These are phyloP conservation scores for Alternaria brassicicola DNA, from an alignment of 2,329 filamentous ascomycete species.

Conservation along the genomic window DNA sequence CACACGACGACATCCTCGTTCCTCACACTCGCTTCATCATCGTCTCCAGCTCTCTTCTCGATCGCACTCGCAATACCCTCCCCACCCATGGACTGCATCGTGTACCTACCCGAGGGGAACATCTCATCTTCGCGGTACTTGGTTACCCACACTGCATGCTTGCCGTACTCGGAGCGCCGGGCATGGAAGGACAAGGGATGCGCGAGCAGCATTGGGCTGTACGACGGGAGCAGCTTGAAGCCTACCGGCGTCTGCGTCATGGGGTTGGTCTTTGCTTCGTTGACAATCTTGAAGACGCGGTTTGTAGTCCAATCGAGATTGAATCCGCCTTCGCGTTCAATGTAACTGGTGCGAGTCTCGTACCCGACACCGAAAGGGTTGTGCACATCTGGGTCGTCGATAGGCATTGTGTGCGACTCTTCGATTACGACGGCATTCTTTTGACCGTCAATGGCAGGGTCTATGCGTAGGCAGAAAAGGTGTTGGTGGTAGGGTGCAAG, in stretches of 20 bases:
- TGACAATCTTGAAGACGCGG: slow-evolving; percentile 56
- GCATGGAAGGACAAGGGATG: slow-evolving; percentile 29
- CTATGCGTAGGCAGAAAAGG: slow-evolving; percentile 53
- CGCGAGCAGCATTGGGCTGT: slow-evolving; percentile 35
- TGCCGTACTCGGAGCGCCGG: slow-evolving; percentile 30
- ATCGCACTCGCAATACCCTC: slow-evolving; percentile 32
- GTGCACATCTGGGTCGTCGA: neutral
- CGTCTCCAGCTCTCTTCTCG: neutral
- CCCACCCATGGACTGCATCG: slow-evolving; percentile 36
- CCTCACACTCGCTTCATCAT: slow-evolving; percentile 9
- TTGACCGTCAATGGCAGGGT: slow-evolving; percentile 51
- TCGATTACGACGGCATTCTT: slow-evolving; percentile 35
- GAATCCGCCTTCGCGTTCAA: slow-evolving; percentile 21
- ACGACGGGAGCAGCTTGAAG: slow-evolving; percentile 56
- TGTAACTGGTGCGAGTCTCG: slow-evolving; percentile 12
- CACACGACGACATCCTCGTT: slow-evolving; percentile 39
- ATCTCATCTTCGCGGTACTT: slow-evolving; percentile 32
- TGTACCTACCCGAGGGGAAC: slow-evolving; percentile 31
- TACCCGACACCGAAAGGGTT: slow-evolving; percentile 32
- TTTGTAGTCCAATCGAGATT: slow-evolving; percentile 28
- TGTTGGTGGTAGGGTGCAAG: slow-evolving; percentile 55
- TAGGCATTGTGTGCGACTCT: neutral
- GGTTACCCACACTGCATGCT: slow-evolving; percentile 38
- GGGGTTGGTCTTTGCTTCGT: slow-evolving; percentile 53
- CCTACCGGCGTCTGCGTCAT: slow-evolving; percentile 58